Percentiles rank a stretch among this genome's conserved stretches.
Conservation (phyloP, 163 green algal species). For the Coccomyxa subellipsoidea region DNA sequence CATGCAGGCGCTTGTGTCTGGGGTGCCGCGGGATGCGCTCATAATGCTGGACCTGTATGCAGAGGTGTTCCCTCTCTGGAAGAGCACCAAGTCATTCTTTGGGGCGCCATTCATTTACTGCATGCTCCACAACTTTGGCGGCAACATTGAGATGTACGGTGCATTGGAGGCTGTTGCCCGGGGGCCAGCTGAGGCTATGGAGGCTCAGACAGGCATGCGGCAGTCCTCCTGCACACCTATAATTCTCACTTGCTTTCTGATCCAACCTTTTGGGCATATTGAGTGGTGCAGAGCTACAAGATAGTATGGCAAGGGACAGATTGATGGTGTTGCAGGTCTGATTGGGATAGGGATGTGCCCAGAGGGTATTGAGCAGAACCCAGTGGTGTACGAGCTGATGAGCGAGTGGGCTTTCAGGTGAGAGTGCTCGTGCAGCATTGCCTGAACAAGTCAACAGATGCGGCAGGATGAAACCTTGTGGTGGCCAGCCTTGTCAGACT, state of each 20-base stretch:
- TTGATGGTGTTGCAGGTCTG: conserved; percentile 16
- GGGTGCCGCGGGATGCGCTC: conserved; percentile 34
- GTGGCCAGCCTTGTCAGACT: not conserved
- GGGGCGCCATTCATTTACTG: conserved; percentile 46
- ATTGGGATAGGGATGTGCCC: conserved; percentile 40
- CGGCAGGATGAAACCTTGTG: not conserved
- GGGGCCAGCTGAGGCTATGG: not conserved
- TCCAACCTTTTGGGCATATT: no score
- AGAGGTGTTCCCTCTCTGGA: conserved; percentile 46
- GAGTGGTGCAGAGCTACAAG: no score
- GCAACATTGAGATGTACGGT: conserved; percentile 48
- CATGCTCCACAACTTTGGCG: conserved; percentile 60
- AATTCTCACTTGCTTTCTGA: not conserved
- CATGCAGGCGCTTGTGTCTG: conserved; percentile 23
- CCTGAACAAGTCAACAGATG: not conserved
- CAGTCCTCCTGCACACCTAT: not conserved
- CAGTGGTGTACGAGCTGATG: conserved; percentile 46
- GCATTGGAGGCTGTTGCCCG: conserved; percentile 13
- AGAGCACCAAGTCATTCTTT: conserved; percentile 32
- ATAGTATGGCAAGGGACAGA: no score
- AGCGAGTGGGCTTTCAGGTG: conserved; percentile 38
- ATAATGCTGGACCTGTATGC: conserved; percentile 52
- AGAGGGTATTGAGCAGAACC: conserved; percentile 51
- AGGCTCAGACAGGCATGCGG: not conserved
- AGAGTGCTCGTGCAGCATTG: not conserved